Evolutionary conservation across 805 yeast genomes (phyloP), one percentile per base, ranked within the genome.

Genomic region (Ogataea nitratoaversa): DNA sequence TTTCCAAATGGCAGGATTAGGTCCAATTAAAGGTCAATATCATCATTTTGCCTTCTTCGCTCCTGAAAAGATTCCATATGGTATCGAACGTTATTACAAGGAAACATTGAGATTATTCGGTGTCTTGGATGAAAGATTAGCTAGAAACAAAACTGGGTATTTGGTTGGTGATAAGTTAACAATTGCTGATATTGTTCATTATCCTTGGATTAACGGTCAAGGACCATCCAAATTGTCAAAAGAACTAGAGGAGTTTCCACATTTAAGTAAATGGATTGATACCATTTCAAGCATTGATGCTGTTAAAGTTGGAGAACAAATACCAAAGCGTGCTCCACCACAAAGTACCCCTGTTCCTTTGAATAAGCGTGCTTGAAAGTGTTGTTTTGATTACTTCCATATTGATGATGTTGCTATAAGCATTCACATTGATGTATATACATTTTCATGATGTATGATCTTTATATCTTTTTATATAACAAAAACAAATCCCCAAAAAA

Each of bases 11-110:
- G 78, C 81, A 44, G 75, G 77, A 7, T 60, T 73, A 30, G 81
- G 82, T 24, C 84, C 85, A 41, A 75, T 71, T 70, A 79, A 72
- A 51, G 85, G 86, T 11, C 84, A 79, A 53, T 75, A 74, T 30
- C 55, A 59, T 43, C 80, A 73, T 53, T 81, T 79, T 53, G 31
- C 44, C 2, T 16, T 41, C 5, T 68, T 42, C 49, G 76, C 81
- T 6, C 57, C 63, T 0, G 84, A 75, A 45, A 72, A 77, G 50
- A 52, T 76, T 32, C 76, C 71, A 17, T 79, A 76, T 52, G 84
- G 68, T 16, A 71, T 74, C 37, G 63, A 71, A 22, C 65, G 85
- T 47, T 81, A 71, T 53, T 40, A 50, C 8, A 65, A 62, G 19
- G 85, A 81, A 48, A 69, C 79, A 8, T 60, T 65, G 19, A 64